Conservation (phyloP, 768 basidiomycete species). For the Leccinum longicurvipes region DNA sequence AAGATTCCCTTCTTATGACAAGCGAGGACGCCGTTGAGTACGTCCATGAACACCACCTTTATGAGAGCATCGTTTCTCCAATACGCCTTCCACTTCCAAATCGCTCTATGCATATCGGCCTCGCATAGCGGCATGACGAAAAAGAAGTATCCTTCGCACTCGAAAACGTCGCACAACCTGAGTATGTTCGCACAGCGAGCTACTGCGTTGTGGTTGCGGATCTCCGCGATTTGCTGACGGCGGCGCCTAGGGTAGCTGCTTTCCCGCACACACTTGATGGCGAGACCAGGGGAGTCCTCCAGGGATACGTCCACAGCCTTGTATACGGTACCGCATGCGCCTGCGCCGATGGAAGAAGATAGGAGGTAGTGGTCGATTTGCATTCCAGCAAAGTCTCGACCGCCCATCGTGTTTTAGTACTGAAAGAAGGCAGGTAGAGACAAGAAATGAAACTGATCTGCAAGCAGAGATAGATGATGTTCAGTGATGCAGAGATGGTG, state of each 20-base stretch:
- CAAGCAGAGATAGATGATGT: too few relatives aligned
- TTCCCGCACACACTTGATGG: conserved; percentile 73
- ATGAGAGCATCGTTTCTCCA: conserved; percentile 58
- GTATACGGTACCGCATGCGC: conserved; percentile 79
- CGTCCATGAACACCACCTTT: conserved; percentile 65
- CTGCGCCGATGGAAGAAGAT: conserved; percentile 61
- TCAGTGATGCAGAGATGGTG: too few relatives aligned
- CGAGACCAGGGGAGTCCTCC: conserved; percentile 43
- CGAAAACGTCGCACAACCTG: conserved; percentile 58
- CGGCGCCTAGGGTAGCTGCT: conserved; percentile 48
- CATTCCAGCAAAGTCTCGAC: conserved; percentile 47
- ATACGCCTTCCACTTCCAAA: conserved; percentile 50
- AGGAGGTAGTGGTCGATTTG: conserved; percentile 61
- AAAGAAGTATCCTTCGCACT: conserved; percentile 58
- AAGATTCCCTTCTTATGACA: conserved; percentile 70
- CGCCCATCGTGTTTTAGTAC: background rate
- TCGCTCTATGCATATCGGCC: conserved; percentile 63
- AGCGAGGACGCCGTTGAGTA: conserved; percentile 73
- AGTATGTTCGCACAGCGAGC: conserved; percentile 54
- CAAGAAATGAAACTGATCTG: too few relatives aligned
- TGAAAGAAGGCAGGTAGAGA: too few relatives aligned
- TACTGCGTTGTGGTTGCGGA: conserved; percentile 49
- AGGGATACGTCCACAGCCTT: conserved; percentile 55
- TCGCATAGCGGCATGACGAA: conserved; percentile 59
- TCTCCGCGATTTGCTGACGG: conserved; percentile 66